Evolutionary conservation across 73 alveolate genomes (phyloP).

Genomic region (Tetrahymena borealis): DNA sequence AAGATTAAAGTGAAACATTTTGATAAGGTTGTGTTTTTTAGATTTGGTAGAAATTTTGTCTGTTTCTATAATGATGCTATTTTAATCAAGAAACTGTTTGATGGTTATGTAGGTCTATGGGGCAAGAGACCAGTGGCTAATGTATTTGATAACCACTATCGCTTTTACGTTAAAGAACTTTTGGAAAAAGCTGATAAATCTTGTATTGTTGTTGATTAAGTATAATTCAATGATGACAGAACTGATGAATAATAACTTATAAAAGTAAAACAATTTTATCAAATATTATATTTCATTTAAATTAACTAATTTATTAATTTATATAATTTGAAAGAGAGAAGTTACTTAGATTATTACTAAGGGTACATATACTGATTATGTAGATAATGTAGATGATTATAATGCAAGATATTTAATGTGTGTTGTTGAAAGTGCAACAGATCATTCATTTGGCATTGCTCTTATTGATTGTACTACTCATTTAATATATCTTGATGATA

Average conservation of each 20-base stretch:
- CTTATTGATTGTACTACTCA: slow-evolving; percentile 63
- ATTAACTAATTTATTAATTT: not conserved
- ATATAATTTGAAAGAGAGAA: slow-evolving; percentile 45
- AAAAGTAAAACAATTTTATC: not conserved
- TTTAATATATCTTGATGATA: slow-evolving; percentile 49
- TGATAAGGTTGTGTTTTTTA: slow-evolving; percentile 68
- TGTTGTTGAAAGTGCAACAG: slow-evolving; percentile 31
- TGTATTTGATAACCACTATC: slow-evolving; percentile 48
- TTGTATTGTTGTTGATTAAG: slow-evolving; percentile 69
- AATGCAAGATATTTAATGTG: slow-evolving; percentile 60
- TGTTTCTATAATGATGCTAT: slow-evolving; percentile 77
- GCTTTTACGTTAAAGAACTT: slow-evolving; percentile 46
- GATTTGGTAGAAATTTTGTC: slow-evolving; percentile 75
- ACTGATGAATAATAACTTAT: slow-evolving; percentile 25
- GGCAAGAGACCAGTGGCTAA: slow-evolving; percentile 54
- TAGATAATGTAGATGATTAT: not conserved
- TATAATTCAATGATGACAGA: slow-evolving; percentile 46
- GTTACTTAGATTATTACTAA: slow-evolving; percentile 53
- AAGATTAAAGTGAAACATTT: slow-evolving; percentile 53
- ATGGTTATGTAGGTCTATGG: slow-evolving; percentile 56
- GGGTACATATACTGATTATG: slow-evolving; percentile 50
- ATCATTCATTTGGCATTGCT: slow-evolving; percentile 55
- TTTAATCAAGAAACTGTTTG: slow-evolving; percentile 49
- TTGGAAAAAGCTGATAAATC: slow-evolving; percentile 57
- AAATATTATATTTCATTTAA: not conserved